These are phyloP conservation scores for Quercus variabilis DNA, from an alignment of 306 rosid genomes.

Conservation along the genomic window DNA sequence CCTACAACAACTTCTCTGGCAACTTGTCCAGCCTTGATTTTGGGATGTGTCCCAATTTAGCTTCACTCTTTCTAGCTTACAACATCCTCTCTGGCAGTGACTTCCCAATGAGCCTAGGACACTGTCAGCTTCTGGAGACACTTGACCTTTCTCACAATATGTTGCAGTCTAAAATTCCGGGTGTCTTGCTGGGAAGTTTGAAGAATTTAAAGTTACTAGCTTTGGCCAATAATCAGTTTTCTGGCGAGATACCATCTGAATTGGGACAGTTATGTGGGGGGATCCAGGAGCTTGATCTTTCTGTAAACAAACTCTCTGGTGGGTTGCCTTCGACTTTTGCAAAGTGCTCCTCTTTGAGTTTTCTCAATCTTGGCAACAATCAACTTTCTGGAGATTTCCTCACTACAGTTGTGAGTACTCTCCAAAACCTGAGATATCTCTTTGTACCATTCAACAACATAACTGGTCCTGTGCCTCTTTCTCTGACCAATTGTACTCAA, in stretches of 20 bases:
- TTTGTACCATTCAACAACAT: conserved; percentile 59
- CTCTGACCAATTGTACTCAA: conserved; percentile 42
- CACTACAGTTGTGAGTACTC: conserved; percentile 34
- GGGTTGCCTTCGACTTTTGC: conserved; percentile 47
- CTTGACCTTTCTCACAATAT: conserved; percentile 56
- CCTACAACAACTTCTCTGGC: conserved; percentile 49
- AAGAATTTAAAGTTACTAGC: conserved; percentile 44
- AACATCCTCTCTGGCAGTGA: conserved; percentile 31
- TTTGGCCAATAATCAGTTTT: conserved; percentile 40
- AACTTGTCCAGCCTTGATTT: conserved; percentile 41
- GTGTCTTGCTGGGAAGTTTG: conserved; percentile 34
- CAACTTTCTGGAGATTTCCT: conserved; percentile 51
- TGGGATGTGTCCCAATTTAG: conserved; percentile 39
- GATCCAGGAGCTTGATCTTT: conserved; percentile 54
- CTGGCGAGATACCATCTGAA: conserved; percentile 51
- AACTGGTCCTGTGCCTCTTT: conserved; percentile 51
- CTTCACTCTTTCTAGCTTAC: conserved; percentile 36
- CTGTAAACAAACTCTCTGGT: conserved; percentile 49
- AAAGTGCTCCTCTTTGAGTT: conserved; percentile 43
- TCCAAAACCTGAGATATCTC: conserved; percentile 42
- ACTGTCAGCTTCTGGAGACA: conserved; percentile 41
- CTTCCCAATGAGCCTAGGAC: conserved; percentile 38
- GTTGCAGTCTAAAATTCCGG: conserved; percentile 40
- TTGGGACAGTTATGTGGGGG: conserved; percentile 42
- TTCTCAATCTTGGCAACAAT: conserved; percentile 53